phyloP scores from a whole-genome alignment of 345 rosid species.

The Balakata baccata region DNA sequence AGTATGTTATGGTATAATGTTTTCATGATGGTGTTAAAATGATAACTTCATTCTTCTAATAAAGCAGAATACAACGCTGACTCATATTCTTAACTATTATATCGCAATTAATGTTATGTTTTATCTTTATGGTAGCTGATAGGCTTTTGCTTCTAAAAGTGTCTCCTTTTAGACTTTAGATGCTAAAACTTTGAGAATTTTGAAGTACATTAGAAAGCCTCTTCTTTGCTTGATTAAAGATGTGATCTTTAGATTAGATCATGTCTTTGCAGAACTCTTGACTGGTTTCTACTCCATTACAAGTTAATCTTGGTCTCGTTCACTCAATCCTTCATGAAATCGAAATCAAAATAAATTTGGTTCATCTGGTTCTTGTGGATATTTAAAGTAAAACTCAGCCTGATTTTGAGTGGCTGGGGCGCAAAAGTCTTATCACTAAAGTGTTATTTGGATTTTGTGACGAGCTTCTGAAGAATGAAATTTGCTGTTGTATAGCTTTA shows the following conservation, averaged over 20 bases:
- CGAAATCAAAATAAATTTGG: neutral
- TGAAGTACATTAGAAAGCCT: too few species aligned
- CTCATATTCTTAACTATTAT: neutral
- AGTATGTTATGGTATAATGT: neutral
- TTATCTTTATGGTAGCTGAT: too few species aligned
- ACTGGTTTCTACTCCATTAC: neutral
- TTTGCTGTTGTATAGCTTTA: neutral
- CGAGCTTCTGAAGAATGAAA: neutral
- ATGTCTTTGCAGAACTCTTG: neutral
- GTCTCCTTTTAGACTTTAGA: too few species aligned
- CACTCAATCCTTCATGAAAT: neutral
- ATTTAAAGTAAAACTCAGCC: neutral
- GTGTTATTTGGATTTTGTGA: neutral
- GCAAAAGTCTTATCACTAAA: neutral
- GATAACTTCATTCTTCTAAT: neutral
- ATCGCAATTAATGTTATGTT: neutral
- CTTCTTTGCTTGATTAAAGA: too few species aligned
- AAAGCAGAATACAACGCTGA: neutral
- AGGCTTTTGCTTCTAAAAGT: too few species aligned
- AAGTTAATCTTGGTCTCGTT: neutral
- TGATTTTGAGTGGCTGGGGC: neutral
- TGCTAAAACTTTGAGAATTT: neutral
- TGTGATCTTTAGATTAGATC: neutral
- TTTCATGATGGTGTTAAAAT: constrained; percentile 3
- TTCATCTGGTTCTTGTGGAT: neutral